phyloP scores from a whole-genome alignment of 768 basidiomycete genomes.

The Lactarius sp. region DNA sequence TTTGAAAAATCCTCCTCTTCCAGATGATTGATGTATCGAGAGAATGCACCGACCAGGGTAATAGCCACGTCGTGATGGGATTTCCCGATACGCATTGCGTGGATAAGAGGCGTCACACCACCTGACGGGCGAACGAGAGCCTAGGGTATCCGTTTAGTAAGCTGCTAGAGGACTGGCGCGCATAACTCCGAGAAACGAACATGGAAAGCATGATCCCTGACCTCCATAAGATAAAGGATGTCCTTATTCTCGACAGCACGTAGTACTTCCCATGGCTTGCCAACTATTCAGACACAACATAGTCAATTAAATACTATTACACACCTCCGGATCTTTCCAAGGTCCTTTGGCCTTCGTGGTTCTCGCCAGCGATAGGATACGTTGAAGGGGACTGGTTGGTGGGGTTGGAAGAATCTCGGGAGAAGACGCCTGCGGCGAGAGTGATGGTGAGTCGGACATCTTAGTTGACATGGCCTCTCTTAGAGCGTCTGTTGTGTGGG shows the following conservation, averaged over 20 bases:
- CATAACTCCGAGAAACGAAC: slow-evolving; percentile 40
- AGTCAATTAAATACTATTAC: not conserved
- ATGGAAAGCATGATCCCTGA: slow-evolving; percentile 74
- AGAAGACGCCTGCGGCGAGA: slow-evolving; percentile 19
- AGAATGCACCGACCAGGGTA: slow-evolving; percentile 82
- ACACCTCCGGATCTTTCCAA: slow-evolving; percentile 25
- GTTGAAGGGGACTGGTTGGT: slow-evolving; percentile 19
- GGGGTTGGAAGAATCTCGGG: slow-evolving; percentile 9
- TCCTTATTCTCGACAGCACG: slow-evolving; percentile 84
- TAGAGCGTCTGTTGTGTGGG: slow-evolving; percentile 31
- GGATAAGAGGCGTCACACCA: slow-evolving; percentile 82
- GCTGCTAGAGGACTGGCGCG: not conserved
- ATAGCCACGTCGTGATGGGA: slow-evolving; percentile 82
- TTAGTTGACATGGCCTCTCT: slow-evolving; percentile 22
- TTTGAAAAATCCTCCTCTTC: slow-evolving; percentile 72
- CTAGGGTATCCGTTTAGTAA: slow-evolving; percentile 33
- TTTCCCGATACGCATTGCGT: slow-evolving; percentile 78
- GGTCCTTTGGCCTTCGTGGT: slow-evolving; percentile 15
- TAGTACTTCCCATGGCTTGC: slow-evolving; percentile 62
- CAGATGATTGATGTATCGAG: slow-evolving; percentile 85
- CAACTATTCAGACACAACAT: not conserved
- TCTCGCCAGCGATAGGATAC: slow-evolving; percentile 25
- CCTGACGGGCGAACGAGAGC: slow-evolving; percentile 82
- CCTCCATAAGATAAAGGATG: slow-evolving; percentile 76
- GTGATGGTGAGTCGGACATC: slow-evolving; percentile 37